phyloP scores from a whole-genome alignment of 2,329 filamentous ascomycete species.

The Aspergillaceae sp. region DNA sequence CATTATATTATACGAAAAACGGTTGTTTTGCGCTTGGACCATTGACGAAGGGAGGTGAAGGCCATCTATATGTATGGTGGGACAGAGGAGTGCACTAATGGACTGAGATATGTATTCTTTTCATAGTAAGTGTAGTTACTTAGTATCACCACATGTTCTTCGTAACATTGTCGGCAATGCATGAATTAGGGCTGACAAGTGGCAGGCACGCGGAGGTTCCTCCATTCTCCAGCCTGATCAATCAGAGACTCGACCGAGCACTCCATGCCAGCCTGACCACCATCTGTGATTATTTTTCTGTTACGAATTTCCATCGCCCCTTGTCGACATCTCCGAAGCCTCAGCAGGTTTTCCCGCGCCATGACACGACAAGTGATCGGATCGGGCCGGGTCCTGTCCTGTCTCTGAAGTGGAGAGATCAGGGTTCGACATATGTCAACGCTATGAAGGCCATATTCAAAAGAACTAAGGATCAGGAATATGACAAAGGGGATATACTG shows the following conservation, averaged over 20 bases:
- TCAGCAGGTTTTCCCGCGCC: not conserved
- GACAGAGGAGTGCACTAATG: not conserved
- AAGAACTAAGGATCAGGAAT: no score
- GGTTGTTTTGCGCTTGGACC: not conserved
- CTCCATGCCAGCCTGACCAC: not conserved
- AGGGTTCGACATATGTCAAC: no score
- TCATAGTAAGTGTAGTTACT: not conserved
- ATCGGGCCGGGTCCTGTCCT: conserved; percentile 7
- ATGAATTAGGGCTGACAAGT: not conserved
- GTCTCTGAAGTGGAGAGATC: conserved; percentile 1
- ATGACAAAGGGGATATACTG: no score
- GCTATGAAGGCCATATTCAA: no score
- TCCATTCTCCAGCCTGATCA: not conserved
- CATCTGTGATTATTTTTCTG: no score
- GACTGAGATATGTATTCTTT: not conserved
- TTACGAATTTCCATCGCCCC: no score
- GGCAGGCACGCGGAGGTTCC: not conserved
- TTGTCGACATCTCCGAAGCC: not conserved
- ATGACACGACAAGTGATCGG: not conserved
- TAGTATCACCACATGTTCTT: not conserved
- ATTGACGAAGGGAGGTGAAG: not conserved
- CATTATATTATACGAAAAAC: not conserved
- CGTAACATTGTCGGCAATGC: not conserved
- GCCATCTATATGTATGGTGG: not conserved
- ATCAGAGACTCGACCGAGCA: not conserved